These are phyloP conservation scores for Grosmannia clavigera DNA, from an alignment of 2,329 filamentous ascomycete species.

Conservation along the genomic window DNA sequence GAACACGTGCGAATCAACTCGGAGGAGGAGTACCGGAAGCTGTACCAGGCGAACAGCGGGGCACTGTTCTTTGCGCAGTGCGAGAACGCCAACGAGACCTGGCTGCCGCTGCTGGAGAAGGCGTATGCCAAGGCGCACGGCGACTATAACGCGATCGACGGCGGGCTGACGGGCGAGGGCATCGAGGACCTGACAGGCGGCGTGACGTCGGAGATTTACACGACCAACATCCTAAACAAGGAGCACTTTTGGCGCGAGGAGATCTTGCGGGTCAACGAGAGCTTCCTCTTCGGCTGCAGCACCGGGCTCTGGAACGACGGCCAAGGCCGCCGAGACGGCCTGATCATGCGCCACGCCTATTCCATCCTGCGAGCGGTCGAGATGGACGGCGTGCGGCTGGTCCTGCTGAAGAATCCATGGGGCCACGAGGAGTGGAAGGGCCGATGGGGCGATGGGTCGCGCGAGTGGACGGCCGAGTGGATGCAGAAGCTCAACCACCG, in stretches of 20 bases:
- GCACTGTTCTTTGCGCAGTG: conserved; percentile 62
- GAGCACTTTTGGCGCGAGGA: conserved; percentile 77
- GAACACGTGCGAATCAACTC: conserved; percentile 36
- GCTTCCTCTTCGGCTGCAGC: conserved; percentile 65
- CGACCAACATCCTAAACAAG: conserved; percentile 62
- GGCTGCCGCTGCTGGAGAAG: conserved; percentile 62
- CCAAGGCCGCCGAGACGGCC: conserved; percentile 48
- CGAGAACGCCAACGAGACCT: conserved; percentile 57
- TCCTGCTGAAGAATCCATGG: conserved; percentile 43
- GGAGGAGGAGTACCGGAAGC: conserved; percentile 46
- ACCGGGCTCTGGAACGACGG: conserved; percentile 44
- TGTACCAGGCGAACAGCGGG: conserved; percentile 54
- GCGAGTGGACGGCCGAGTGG: conserved; percentile 47
- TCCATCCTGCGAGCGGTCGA: conserved; percentile 46
- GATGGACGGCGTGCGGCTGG: conserved; percentile 36
- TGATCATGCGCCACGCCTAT: conserved; percentile 46
- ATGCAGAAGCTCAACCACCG: conserved; percentile 44
- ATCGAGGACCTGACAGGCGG: conserved; percentile 51
- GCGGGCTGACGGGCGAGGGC: conserved; percentile 42
- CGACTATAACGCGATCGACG: conserved; percentile 60
- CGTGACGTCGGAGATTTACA: conserved; percentile 56
- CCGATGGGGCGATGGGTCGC: conserved; percentile 45
- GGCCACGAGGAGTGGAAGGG: conserved; percentile 51
- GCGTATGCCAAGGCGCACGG: conserved; percentile 68
- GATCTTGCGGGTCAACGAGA: conserved; percentile 65